Evolutionary conservation across 2,329 filamentous ascomycete species (phyloP).

Genomic region (Didymella keratinophila): DNA sequence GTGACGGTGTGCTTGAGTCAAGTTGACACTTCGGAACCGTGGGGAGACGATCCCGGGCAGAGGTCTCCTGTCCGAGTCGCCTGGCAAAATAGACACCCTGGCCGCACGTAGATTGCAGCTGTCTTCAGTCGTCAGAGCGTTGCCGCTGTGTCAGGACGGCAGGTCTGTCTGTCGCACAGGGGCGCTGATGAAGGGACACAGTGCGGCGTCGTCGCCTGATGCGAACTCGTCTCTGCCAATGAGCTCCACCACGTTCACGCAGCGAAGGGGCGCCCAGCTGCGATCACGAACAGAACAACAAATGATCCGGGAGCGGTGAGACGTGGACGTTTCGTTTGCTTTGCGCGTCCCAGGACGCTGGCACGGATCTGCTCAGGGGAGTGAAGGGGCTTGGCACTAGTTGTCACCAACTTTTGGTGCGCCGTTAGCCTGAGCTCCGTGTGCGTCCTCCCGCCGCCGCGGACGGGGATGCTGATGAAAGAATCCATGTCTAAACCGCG

Average conservation of each 20-base stretch:
- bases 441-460: slow-evolving; percentile 46
- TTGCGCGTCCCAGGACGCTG: slow-evolving; percentile 32
- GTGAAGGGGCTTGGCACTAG: slow-evolving; percentile 31
- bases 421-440: slow-evolving; percentile 41
- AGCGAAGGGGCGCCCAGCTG: slow-evolving; percentile 15
- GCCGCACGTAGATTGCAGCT: slow-evolving; percentile 23
- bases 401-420: slow-evolving; percentile 31
- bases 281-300: slow-evolving; percentile 19
- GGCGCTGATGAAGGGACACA: slow-evolving; percentile 29
- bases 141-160: slow-evolving; percentile 25
- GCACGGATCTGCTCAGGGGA: slow-evolving; percentile 41
- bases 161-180: slow-evolving; percentile 32
- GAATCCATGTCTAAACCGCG: slow-evolving; percentile 32
- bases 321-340: slow-evolving; percentile 23
- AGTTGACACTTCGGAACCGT: slow-evolving; percentile 18
- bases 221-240: slow-evolving; percentile 30
- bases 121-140: slow-evolving; percentile 26
- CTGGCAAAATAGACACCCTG: slow-evolving; percentile 31
- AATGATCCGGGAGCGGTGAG: slow-evolving; percentile 32
- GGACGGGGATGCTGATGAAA: slow-evolving; percentile 30
- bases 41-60: slow-evolving; percentile 23
- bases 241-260: slow-evolving; percentile 26
- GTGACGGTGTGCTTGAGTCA: slow-evolving; percentile 17
- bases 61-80: slow-evolving; percentile 12
- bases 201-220: slow-evolving; percentile 25